Conservation (phyloP, 345 rosid species). For the Corchorus olitorius region DNA sequence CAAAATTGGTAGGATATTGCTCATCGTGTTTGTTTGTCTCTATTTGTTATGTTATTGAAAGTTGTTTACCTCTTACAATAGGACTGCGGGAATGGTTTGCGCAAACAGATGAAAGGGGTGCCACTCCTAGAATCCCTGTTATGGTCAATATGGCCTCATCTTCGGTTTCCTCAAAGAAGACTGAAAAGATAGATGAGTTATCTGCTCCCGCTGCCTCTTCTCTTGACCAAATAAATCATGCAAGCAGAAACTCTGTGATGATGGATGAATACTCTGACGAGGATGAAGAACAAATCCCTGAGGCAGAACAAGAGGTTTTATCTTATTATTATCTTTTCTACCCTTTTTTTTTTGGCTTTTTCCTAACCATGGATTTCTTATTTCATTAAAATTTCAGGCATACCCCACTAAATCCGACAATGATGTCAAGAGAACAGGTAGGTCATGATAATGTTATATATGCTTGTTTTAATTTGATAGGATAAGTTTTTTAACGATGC, state of each 20-base stretch:
- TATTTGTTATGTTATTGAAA: not conserved
- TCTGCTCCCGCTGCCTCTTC: constrained; percentile 53
- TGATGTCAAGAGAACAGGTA: constrained; percentile 68
- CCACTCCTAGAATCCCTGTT: constrained; percentile 90
- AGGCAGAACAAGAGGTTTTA: constrained; percentile 86
- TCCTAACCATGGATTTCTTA: not conserved
- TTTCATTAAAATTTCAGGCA: constrained; percentile 44
- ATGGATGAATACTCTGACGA: constrained; percentile 93
- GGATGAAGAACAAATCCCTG: constrained; percentile 93
- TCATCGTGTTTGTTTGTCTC: not conserved
- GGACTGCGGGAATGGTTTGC: constrained; percentile 98
- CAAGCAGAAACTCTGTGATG: constrained; percentile 65
- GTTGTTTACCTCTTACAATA: constrained; percentile 28
- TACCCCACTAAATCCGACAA: constrained; percentile 48
- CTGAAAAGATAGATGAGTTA: constrained; percentile 49
- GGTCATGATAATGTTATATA: constrained; percentile 10
- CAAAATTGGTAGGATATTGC: not conserved
- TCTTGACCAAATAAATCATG: constrained; percentile 65
- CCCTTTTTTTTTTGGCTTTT: not conserved
- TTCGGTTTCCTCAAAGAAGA: constrained; percentile 54
- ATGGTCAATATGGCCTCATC: constrained; percentile 97
- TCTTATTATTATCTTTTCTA: constrained; percentile 9
- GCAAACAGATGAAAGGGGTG: constrained; percentile 92
- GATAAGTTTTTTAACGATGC: not conserved
- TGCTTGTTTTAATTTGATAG: not conserved